phyloP scores from a whole-genome alignment of 257 asterid species.

The Sherardia arvensis region DNA sequence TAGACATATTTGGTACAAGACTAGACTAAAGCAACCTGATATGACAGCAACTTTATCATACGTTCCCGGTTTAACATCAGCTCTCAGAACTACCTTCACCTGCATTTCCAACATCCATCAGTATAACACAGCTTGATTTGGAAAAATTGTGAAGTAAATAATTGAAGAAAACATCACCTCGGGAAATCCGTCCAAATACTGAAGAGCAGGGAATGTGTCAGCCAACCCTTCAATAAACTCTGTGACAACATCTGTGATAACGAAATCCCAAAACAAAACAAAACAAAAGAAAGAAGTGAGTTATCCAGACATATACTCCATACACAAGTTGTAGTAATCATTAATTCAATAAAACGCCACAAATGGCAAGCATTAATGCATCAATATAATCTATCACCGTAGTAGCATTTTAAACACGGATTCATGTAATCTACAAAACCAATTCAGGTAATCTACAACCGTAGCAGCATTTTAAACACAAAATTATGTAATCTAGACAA shows the following conservation, averaged over 20 bases:
- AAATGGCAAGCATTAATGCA: neutral
- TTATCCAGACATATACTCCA: neutral
- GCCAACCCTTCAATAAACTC: slow-evolving; percentile 95
- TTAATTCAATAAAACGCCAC: neutral
- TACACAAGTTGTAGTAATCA: too few relatives aligned
- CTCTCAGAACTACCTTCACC: slow-evolving; percentile 94
- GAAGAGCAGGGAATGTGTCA: slow-evolving; percentile 90
- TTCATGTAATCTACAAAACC: too few relatives aligned
- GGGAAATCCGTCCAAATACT: slow-evolving; percentile 95
- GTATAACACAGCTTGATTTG: neutral
- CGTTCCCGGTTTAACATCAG: slow-evolving; percentile 65
- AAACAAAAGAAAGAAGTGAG: too few relatives aligned
- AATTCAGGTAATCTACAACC: neutral
- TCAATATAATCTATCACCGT: neutral
- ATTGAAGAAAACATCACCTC: slow-evolving; percentile 34
- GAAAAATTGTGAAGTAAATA: neutral
- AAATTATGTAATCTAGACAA: too few relatives aligned
- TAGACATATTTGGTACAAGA: too few relatives aligned
- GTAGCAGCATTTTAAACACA: neutral
- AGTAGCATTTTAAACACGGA: neutral
- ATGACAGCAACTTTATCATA: slow-evolving; percentile 84
- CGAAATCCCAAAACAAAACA: slow-evolving; percentile 1
- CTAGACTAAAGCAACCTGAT: slow-evolving; percentile 45
- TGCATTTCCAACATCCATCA: slow-evolving; percentile 18
- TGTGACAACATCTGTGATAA: slow-evolving; percentile 75